Evolutionary conservation across 2,329 filamentous ascomycete genomes (phyloP).

Genomic region (Cylindrodendrum hubeiense): DNA sequence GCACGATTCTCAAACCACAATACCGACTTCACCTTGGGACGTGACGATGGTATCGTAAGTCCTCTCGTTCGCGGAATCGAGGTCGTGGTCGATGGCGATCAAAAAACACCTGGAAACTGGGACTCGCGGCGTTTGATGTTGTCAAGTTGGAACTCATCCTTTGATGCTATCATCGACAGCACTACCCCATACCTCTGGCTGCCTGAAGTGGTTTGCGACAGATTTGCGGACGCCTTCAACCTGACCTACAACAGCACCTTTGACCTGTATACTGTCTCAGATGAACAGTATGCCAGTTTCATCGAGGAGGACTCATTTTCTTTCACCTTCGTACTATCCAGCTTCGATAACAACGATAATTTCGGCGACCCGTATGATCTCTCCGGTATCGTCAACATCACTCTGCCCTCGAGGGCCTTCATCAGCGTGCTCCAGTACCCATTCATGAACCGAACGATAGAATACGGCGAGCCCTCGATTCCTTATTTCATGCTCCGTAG

Average conservation of each 20-base stretch:
- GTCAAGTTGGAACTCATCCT: constrained; percentile 60
- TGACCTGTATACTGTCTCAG: constrained; percentile 73
- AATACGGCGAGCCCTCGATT: constrained; percentile 58
- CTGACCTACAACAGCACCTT: constrained; percentile 74
- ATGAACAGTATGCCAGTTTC: constrained; percentile 65
- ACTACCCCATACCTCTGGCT: constrained; percentile 75
- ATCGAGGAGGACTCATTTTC: constrained; percentile 58
- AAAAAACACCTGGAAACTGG: constrained; percentile 53
- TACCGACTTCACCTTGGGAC: constrained; percentile 68
- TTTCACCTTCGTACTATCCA: constrained; percentile 70
- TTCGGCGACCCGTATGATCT: constrained; percentile 62
- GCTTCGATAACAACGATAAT: constrained; percentile 65
- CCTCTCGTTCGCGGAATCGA: constrained; percentile 71
- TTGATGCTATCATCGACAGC: constrained; percentile 71
- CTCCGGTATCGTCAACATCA: constrained; percentile 68
- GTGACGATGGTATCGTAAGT: constrained; percentile 67
- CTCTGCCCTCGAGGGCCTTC: constrained; percentile 64
- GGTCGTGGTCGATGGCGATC: constrained; percentile 49
- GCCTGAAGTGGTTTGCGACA: constrained; percentile 69
- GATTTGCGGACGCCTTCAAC: constrained; percentile 73
- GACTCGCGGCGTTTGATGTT: constrained; percentile 52
- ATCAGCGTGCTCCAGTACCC: constrained; percentile 63
- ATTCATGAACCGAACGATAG: constrained; percentile 58
- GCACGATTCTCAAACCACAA: constrained; percentile 72
- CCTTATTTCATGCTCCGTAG: constrained; percentile 77